Conservation (phyloP, 2,329 filamentous ascomycete genomes). For the Microascus cirrosus region DNA sequence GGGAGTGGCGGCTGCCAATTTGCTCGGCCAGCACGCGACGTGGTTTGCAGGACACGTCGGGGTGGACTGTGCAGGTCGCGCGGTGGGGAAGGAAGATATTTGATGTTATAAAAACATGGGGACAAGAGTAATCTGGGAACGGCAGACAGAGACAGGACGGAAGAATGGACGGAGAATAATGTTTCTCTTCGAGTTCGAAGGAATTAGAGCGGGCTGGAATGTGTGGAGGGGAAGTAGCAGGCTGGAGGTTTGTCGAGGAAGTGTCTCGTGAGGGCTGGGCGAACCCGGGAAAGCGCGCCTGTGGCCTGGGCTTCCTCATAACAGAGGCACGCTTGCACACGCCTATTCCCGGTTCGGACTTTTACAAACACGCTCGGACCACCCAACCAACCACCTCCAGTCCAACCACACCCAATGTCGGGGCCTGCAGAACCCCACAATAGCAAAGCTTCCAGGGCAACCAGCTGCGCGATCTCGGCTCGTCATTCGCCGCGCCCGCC, state of each 20-base stretch:
- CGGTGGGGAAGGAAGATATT: neutral
- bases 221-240: neutral
- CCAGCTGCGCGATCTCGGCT: neutral
- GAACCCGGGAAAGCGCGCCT: conserved; percentile 5
- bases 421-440: neutral
- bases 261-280: neutral
- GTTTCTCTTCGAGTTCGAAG: conserved; percentile 10
- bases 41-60: conserved; percentile 3
- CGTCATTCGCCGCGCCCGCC: neutral
- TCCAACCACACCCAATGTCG: neutral
- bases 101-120: conserved; percentile 4
- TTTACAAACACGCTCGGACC: conserved; percentile 4
- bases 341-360: conserved; percentile 5
- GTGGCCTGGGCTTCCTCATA: conserved; percentile 1
- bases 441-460: neutral
- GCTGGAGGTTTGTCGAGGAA: neutral
- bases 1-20: conserved; percentile 1
- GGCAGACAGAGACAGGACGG: conserved; percentile 8
- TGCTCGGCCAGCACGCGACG: conserved; percentile 4
- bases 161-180: neutral
- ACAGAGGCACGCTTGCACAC: neutral
- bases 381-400: neutral
- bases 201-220: neutral
- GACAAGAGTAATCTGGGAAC: neutral
- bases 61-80: neutral